These are phyloP conservation scores for Saccharomycopsis babjevae DNA, from an alignment of 805 yeast genomes.

Conservation along the genomic window DNA sequence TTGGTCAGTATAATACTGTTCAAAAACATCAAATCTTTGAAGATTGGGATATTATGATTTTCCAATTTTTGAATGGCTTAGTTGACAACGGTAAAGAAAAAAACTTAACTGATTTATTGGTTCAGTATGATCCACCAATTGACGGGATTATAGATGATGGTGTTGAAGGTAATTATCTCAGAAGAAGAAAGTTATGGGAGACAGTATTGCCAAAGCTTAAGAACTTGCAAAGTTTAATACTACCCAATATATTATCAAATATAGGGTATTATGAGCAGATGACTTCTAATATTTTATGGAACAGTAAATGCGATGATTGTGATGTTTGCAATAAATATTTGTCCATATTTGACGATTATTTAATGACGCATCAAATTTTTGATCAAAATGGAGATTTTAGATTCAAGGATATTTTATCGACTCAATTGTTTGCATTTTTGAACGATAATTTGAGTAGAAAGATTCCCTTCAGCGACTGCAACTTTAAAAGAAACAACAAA, in stretches of 20 bases:
- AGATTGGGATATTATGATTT: constrained; percentile 42
- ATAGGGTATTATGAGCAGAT: constrained; percentile 61
- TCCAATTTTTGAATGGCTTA: constrained; percentile 31
- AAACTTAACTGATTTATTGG: constrained; percentile 28
- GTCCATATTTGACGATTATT: constrained; percentile 44
- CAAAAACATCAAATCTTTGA: constrained; percentile 39
- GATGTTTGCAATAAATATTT: constrained; percentile 39
- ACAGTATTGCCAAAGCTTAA: constrained; percentile 36
- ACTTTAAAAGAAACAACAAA: neutral
- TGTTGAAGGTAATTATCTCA: constrained; percentile 60
- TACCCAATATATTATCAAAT: constrained; percentile 52
- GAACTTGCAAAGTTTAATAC: constrained; percentile 34
- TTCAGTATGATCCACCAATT: constrained; percentile 50
- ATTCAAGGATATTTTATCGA: constrained; percentile 52
- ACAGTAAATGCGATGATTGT: constrained; percentile 53
- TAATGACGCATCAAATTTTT: constrained; percentile 56
- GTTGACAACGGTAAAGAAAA: constrained; percentile 28
- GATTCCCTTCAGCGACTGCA: constrained; percentile 14
- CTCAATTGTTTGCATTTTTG: constrained; percentile 44
- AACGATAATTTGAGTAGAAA: constrained; percentile 36
- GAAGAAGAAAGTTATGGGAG: constrained; percentile 45
- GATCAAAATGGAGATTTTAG: constrained; percentile 31
- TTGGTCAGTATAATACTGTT: constrained; percentile 15
- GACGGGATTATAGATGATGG: constrained; percentile 54
- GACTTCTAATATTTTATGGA: constrained; percentile 65